Percentiles rank a stretch among this genome's conserved stretches.
Evolutionary conservation across 78 protist genomes (phyloP).

Genomic region (Ministeria vibrans): DNA sequence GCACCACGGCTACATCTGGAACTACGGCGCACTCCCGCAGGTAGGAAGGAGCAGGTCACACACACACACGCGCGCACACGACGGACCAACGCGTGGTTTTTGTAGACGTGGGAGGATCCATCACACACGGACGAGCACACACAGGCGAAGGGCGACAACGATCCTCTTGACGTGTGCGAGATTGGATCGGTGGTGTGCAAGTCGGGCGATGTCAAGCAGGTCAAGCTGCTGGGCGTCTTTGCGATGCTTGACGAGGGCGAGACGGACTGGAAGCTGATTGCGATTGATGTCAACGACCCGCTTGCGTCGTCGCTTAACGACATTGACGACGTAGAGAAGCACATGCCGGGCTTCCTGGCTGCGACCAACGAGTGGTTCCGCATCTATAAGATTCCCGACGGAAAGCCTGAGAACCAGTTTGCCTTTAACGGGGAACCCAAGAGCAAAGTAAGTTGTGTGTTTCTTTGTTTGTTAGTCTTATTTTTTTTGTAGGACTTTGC

Average conservation of each 20-base stretch:
- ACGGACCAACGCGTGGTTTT: not conserved
- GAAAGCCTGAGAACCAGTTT: conserved; percentile 86
- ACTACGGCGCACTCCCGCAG: conserved; percentile 88
- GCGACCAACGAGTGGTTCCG: conserved; percentile 74
- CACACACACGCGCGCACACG: not conserved
- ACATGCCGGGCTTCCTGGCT: conserved; percentile 54
- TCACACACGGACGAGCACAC: conserved; percentile 37
- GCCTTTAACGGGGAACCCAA: conserved; percentile 62
- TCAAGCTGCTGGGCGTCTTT: conserved; percentile 72
- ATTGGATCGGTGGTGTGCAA: not conserved
- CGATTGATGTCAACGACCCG: conserved; percentile 74
- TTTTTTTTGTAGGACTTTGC: not conserved
- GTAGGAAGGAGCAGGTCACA: not conserved
- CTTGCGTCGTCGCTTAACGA: conserved; percentile 60
- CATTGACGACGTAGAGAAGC: conserved; percentile 54
- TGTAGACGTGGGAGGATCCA: conserved; percentile 79
- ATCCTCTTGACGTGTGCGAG: conserved; percentile 83
- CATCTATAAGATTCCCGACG: conserved; percentile 88
- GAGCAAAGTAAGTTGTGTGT: conserved; percentile 17
- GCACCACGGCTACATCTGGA: conserved; percentile 75
- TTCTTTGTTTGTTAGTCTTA: no score
- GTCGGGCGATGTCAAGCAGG: conserved; percentile 68
- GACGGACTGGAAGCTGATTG: conserved; percentile 88
- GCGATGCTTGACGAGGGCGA: conserved; percentile 88
- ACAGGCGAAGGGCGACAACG: conserved; percentile 73